Evolutionary conservation across 768 basidiomycete genomes (phyloP).

Genomic region (Ramaria sp.): DNA sequence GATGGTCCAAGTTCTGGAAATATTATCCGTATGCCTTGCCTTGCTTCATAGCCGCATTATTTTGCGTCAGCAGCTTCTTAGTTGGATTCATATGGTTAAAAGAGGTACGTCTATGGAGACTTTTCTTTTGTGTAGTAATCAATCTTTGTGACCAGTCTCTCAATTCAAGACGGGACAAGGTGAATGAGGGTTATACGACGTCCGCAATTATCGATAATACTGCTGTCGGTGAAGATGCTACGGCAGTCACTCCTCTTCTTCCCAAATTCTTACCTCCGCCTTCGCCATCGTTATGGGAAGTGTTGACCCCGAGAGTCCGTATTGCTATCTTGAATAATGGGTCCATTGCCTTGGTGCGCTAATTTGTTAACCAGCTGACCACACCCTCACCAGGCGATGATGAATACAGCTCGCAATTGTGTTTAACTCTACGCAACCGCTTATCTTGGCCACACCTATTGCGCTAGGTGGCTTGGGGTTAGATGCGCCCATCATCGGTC

Average conservation of each 20-base stretch:
- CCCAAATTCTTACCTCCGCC: not conserved
- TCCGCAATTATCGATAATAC: not conserved
- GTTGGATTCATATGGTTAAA: too few species aligned
- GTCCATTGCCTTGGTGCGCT: not conserved
- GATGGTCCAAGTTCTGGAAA: not conserved
- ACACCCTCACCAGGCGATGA: not conserved
- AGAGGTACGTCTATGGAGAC: not conserved
- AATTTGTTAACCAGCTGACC: not conserved
- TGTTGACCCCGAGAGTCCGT: not conserved
- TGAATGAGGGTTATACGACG: not conserved
- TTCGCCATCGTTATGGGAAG: not conserved
- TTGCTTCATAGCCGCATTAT: not conserved
- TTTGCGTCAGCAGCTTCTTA: not conserved
- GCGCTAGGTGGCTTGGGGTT: constrained; percentile 27
- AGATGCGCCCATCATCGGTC: constrained; percentile 26
- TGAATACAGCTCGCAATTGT: constrained; percentile 7
- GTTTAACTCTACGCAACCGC: constrained; percentile 23
- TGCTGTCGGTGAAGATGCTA: not conserved
- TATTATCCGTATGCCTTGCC: not conserved
- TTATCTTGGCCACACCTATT: constrained; percentile 23
- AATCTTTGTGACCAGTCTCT: too few species aligned
- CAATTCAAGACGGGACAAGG: not conserved
- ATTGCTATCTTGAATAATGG: too few species aligned
- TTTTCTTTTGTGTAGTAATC: not conserved
- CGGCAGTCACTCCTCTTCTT: not conserved